These are phyloP conservation scores for Rhynchosporium agropyri DNA, from an alignment of 2,329 filamentous ascomycete species.

Conservation along the genomic window DNA sequence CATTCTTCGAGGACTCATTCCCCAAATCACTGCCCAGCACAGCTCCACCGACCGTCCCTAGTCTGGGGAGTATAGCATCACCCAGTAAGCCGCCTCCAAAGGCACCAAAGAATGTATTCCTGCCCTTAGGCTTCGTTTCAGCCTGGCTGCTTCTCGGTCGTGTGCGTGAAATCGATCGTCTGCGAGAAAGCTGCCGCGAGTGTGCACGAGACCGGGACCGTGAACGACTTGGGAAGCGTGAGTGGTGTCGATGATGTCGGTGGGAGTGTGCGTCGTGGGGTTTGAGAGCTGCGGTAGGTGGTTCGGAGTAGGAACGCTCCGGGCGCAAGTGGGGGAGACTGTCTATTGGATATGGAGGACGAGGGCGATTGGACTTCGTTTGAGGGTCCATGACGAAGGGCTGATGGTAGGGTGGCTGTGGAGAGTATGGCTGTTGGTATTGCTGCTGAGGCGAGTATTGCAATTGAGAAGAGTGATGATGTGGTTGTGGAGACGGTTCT, in stretches of 20 bases:
- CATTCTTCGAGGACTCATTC: slow-evolving; percentile 23
- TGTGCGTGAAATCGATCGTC: slow-evolving; percentile 14
- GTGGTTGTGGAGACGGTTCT: slow-evolving; percentile 10
- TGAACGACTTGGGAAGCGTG: slow-evolving; percentile 5
- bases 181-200: not conserved
- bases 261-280: slow-evolving; percentile 19
- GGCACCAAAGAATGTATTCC: slow-evolving; percentile 33
- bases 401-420: slow-evolving; percentile 18
- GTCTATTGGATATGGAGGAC: slow-evolving; percentile 8
- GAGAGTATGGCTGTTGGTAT: slow-evolving; percentile 15
- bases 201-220: not conserved
- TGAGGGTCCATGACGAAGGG: slow-evolving; percentile 10
- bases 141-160: slow-evolving; percentile 9
- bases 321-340: slow-evolving; percentile 15
- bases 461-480: slow-evolving; percentile 4
- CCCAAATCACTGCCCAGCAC: slow-evolving; percentile 32
- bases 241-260: slow-evolving; percentile 14
- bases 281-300: slow-evolving; percentile 14
- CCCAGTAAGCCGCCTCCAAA: slow-evolving; percentile 33
- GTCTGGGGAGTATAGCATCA: slow-evolving; percentile 34
- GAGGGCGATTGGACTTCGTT: not conserved
- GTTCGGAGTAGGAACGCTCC: slow-evolving; percentile 31
- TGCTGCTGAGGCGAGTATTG: slow-evolving; percentile 9
- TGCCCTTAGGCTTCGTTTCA: slow-evolving; percentile 5
- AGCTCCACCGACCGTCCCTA: slow-evolving; percentile 34